Percentiles rank a stretch among this genome's conserved stretches.
Conservation (phyloP, 177 flowering plant genomes). For the Telopea speciosissima region DNA sequence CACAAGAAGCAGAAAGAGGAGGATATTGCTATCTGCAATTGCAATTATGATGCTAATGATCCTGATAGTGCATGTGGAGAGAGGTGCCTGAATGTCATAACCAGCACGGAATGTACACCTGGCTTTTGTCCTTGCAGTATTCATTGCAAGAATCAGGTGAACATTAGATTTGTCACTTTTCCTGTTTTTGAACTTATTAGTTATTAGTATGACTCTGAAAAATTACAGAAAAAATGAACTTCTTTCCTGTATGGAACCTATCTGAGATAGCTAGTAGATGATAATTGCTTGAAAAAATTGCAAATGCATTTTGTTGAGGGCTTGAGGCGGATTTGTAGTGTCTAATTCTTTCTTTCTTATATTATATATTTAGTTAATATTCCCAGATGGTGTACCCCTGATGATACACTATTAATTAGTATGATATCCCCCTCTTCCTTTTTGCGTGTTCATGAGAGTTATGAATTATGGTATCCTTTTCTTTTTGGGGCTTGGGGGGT, state of each 20-base stretch:
- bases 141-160: constrained; percentile 86
- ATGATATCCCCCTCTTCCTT: no score
- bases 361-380: no score
- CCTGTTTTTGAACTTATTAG: neutral
- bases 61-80: constrained; percentile 86
- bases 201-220: neutral
- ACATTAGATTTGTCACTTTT: constrained; percentile 8
- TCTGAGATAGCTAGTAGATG: neutral
- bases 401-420: no score
- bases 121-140: constrained; percentile 71
- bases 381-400: no score
- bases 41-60: constrained; percentile 49
- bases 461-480: no score
- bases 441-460: no score
- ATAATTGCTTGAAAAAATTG: neutral
- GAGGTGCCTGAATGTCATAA: constrained; percentile 80
- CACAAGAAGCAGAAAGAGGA: constrained; percentile 84
- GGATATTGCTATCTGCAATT: constrained; percentile 73
- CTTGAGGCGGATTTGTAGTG: neutral
- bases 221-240: neutral
- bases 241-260: neutral
- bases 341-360: no score
- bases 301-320: neutral
- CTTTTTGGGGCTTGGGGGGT: no score
- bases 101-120: constrained; percentile 94